phyloP scores from a whole-genome alignment of 106 monocot species.

The Dendrobium nobile region DNA sequence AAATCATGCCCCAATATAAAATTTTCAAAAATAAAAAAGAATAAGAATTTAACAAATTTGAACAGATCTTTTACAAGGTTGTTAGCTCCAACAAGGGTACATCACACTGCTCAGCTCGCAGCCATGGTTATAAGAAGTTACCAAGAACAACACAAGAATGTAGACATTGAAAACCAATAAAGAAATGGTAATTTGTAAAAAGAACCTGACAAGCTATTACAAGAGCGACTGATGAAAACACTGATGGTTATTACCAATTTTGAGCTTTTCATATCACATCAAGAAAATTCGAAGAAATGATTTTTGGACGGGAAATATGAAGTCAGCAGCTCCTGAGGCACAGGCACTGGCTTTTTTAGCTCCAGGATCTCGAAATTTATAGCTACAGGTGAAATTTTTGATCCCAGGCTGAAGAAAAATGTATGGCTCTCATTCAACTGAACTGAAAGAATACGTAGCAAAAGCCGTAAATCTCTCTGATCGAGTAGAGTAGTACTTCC shows the following conservation, averaged over 20 bases:
- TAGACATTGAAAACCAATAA: no score
- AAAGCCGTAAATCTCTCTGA: not conserved
- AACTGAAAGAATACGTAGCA: not conserved
- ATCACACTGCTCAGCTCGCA: no score
- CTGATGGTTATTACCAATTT: not conserved
- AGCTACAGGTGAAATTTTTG: not conserved
- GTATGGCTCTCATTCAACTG: not conserved
- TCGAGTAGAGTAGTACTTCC: not conserved
- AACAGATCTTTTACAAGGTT: not conserved
- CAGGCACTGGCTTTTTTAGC: not conserved
- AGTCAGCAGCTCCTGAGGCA: not conserved
- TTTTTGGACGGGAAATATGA: not conserved
- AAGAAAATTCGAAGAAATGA: not conserved
- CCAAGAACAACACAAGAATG: no score
- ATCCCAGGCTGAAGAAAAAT: not conserved
- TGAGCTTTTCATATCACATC: not conserved
- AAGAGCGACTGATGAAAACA: no score
- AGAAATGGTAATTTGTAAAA: no score
- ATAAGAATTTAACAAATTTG: not conserved
- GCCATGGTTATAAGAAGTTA: no score
- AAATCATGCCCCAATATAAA: not conserved
- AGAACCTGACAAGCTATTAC: no score
- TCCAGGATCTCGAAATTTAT: not conserved
- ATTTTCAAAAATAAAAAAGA: not conserved
- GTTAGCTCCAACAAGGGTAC: not conserved